Conservation (phyloP, 805 yeast genomes). For the Gaillardinia entomophila region DNA sequence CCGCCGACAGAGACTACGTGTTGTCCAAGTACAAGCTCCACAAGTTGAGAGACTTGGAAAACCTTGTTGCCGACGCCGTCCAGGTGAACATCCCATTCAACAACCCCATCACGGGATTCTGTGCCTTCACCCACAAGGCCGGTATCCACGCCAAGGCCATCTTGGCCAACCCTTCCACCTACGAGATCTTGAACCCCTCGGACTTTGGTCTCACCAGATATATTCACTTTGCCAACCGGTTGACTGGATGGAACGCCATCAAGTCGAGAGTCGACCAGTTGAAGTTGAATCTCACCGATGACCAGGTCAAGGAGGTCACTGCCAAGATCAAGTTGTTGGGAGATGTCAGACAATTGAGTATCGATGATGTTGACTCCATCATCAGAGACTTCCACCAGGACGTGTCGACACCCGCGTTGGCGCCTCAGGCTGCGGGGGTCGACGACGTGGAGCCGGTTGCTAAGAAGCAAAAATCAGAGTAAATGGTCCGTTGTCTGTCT, state of each 20-base stretch:
- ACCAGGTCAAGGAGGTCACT: conserved; percentile 53
- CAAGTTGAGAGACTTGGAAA: conserved; percentile 53
- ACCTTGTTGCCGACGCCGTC: conserved; percentile 54
- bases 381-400: conserved; percentile 50
- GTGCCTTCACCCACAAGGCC: conserved; percentile 61
- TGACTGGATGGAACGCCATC: conserved; percentile 62
- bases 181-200: conserved; percentile 52
- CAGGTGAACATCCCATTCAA: conserved; percentile 56
- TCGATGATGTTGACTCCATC: conserved; percentile 57
- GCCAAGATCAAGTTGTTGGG: conserved; percentile 51
- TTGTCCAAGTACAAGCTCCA: conserved; percentile 51
- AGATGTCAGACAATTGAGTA: conserved; percentile 53
- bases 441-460: conserved; percentile 28
- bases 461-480: conserved; percentile 33
- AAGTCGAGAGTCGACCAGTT: conserved; percentile 57
- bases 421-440: conserved; percentile 15
- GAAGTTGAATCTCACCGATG: conserved; percentile 50
- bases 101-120: conserved; percentile 60
- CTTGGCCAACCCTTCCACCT: conserved; percentile 58
- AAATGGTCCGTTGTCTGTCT: conserved; percentile 1
- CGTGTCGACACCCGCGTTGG: conserved; percentile 25
- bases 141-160: conserved; percentile 62
- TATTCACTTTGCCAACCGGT: conserved; percentile 55
- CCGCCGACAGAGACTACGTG: conserved; percentile 55
- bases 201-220: conserved; percentile 59